These are phyloP conservation scores for Saprolegnia parasitica DNA, from an alignment of 352 stramenopile genomes.

Conservation along the genomic window DNA sequence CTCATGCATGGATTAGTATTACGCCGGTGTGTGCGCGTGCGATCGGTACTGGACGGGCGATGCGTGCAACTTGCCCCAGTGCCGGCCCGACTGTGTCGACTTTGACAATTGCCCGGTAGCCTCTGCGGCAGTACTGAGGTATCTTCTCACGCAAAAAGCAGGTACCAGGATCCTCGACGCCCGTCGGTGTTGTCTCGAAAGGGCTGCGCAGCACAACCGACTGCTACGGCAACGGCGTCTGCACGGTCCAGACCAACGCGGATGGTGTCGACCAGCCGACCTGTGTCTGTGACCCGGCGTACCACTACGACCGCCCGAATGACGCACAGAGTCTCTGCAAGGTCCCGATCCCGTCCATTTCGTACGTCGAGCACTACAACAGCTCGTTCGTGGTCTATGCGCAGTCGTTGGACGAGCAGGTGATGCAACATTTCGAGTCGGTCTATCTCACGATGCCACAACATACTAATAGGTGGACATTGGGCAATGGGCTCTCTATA, in stretches of 20 bases:
- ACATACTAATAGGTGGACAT: conserved; percentile 36
- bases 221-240: conserved; percentile 73
- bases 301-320: conserved; percentile 45
- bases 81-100: conserved; percentile 63
- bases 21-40: conserved; percentile 61
- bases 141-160: background rate
- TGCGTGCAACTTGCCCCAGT: conserved; percentile 66
- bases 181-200: conserved; percentile 20
- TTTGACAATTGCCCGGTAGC: conserved; percentile 40
- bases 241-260: conserved; percentile 32
- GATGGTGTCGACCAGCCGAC: conserved; percentile 34
- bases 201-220: conserved; percentile 54
- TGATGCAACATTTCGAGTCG: no score
- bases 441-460: conserved; percentile 10
- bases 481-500: conserved; percentile 58
- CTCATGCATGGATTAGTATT: conserved; percentile 35
- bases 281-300: conserved; percentile 63
- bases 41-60: conserved; percentile 71
- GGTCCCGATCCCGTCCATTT: conserved; percentile 50
- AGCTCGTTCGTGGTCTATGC: conserved; percentile 43
- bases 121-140: background rate
- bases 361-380: conserved; percentile 52
- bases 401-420: conserved; percentile 1
- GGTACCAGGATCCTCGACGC: conserved; percentile 3
- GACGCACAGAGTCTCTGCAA: conserved; percentile 52